Evolutionary conservation across 805 yeast genomes (phyloP), one percentile per base, ranked within the genome.

Genomic region (Yarrowia sp.): DNA sequence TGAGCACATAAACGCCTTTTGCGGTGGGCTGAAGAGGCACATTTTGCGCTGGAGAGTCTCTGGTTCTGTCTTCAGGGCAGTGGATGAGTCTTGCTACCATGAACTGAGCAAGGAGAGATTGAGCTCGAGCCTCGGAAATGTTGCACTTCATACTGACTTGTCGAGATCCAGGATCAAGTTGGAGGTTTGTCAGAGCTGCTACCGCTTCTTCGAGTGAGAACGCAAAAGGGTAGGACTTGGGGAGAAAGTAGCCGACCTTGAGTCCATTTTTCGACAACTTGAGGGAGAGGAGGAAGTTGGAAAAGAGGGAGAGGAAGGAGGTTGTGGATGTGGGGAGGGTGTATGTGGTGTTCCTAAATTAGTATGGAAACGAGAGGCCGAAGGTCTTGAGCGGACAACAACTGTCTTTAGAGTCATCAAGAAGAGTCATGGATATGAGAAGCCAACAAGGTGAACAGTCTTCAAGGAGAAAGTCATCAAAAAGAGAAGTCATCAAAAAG

Each of bases 11-110:
- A 7, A 90, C 84, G 1, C 97, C 98, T 69, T 93, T 93, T 0
- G 97, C 91, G 0, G 97, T 90, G 4, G 97, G 96, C 70, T 93
- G 97, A 27, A 90, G 69, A 2, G 76, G 64, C 0, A 77, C 74
- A 4, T 73, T 75, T 0, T 68, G 73, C 56, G 79, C 80, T 6
- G 85, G 78, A 41, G 70, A 74, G 13, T 70, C 65, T 42, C 87
- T 70, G 0, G 96, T 90, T 67, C 93, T 76, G 65, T 87, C 91
- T 2, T 82, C 81, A 0, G 96, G 96, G 13, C 83, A 81, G 70
- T 90, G 96, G 9, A 90, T 66, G 1, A 90, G 72, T 65, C 62
- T 63, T 2, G 69, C 64, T 9, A 24, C 29, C 62, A 68, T 38
- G 38, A 68, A 67, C 27, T 55, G 47, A 10, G 33, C 33, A 16